Percentiles rank a stretch among this genome's conserved stretches.
Conservation (phyloP, 2,329 filamentous ascomycete species). For the Colletotrichum kahawae region DNA sequence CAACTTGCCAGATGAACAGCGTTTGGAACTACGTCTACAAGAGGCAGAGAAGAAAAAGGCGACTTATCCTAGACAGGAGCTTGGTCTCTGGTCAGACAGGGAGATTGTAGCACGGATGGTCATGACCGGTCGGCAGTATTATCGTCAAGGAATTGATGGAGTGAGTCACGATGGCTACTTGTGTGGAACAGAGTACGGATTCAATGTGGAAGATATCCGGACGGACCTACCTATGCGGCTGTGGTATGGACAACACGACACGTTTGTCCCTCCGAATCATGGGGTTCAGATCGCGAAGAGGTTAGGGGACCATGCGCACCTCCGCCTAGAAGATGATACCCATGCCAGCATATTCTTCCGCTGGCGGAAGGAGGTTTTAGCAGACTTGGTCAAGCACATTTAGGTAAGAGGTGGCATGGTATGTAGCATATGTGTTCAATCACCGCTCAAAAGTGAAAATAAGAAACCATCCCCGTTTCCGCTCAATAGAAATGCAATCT, state of each 20-base stretch:
- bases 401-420: not conserved
- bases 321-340: conserved; percentile 16
- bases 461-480: not conserved
- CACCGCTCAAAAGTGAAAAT: not conserved
- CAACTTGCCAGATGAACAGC: conserved; percentile 3
- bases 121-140: conserved; percentile 8
- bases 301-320: not conserved
- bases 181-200: conserved; percentile 12
- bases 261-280: conserved; percentile 14
- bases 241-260: conserved; percentile 17
- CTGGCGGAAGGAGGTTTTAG: not conserved
- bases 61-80: not conserved
- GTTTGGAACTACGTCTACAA: not conserved
- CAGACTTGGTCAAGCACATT: not conserved
- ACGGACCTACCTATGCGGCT: conserved; percentile 1
- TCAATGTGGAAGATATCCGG: conserved; percentile 11
- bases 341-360: conserved; percentile 21
- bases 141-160: conserved; percentile 13
- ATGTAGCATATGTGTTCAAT: not conserved
- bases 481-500: too few relatives aligned
- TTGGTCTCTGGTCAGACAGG: not conserved
- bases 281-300: conserved; percentile 14
- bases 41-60: conserved; percentile 8
- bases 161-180: conserved; percentile 10
- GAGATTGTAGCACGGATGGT: conserved; percentile 11